Conservation (phyloP, 441 rosid species). For the Daphne laureola region DNA sequence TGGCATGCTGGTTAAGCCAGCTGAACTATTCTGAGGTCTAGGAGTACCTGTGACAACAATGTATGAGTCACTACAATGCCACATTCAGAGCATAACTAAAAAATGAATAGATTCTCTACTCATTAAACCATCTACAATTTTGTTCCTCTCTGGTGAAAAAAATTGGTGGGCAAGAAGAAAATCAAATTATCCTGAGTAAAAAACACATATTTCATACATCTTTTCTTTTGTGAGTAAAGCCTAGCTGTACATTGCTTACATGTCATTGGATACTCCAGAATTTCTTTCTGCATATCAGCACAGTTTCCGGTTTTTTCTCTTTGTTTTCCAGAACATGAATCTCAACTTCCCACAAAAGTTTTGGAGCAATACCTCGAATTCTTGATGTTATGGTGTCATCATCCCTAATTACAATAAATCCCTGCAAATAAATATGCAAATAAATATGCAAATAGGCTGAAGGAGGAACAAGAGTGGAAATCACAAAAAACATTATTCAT, state of each 20-base stretch:
- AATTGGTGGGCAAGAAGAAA: too few species aligned
- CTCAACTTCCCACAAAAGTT: constrained; percentile 70
- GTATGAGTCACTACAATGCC: too few species aligned
- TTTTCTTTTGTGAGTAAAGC: too few species aligned
- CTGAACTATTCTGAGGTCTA: too few species aligned
- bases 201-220: not conserved
- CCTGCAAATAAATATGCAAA: constrained; percentile 39
- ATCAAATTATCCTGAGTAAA: too few species aligned
- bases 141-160: too few species aligned
- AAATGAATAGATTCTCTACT: too few species aligned
- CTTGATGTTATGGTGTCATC: constrained; percentile 46
- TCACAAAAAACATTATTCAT: not conserved
- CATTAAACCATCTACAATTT: too few species aligned
- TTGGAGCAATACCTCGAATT: constrained; percentile 59
- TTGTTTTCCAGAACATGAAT: constrained; percentile 44
- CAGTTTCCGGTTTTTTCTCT: constrained; percentile 50
- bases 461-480: not conserved
- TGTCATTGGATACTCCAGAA: constrained; percentile 59
- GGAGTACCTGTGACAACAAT: too few species aligned
- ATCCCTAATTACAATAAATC: constrained; percentile 70
- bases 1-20: too few species aligned
- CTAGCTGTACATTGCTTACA: not conserved
- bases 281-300: constrained; percentile 71
- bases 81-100: too few species aligned
- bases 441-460: too few species aligned